Base-by-base conservation (phyloP, 257 asterid species). In the Rehmannia glutinosa region DNA sequence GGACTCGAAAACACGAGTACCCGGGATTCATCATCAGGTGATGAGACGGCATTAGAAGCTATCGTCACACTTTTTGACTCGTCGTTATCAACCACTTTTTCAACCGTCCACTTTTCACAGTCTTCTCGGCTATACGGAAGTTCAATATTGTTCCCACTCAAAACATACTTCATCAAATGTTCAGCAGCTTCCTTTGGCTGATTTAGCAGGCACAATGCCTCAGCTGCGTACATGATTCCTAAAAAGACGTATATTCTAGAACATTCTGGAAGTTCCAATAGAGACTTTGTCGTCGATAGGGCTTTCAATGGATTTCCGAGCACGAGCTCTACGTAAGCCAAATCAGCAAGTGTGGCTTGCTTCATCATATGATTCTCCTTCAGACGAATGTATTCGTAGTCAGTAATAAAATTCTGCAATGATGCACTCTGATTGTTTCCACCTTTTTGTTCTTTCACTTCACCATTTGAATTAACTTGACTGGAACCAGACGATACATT, bases 121-220 rank as follows among this genome's bases (percentile, higher is more conserved):
- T 92, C 98, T 41, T 86, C 96, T 41, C 67, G 84, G 65, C 72
- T 75, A 62, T 84, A 90, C 0, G 98, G 98, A 42, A 84, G 78
- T 35, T 77, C 86, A 53, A 87, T 77, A 30, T 53, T 68, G 70
- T 76, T 71, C 51, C 78, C 93, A 68, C 66, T 64, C n/a, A 93
- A 78, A 15, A 86, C 62, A 68, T 83, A 83, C 19, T 13, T 28
- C 66, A 51, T 57, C 80, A 92, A 70, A 75, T 66, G 75, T 47
- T 82, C 89, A 38, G 96, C 86, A 62, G 98, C 98, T 76, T 90
- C 98, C 70, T 80, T 73, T 15, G 88, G 84, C 76, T 71, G 84
- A 77, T 84, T 87, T 28, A 92, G 84, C 68, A 80, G 49, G 91
- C 97, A 92, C 32, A 92, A 58, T 67, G 98, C 98, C 73, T 92